Conservation (phyloP, 2,329 filamentous ascomycete species). For the Hypocrella siamensis region DNA sequence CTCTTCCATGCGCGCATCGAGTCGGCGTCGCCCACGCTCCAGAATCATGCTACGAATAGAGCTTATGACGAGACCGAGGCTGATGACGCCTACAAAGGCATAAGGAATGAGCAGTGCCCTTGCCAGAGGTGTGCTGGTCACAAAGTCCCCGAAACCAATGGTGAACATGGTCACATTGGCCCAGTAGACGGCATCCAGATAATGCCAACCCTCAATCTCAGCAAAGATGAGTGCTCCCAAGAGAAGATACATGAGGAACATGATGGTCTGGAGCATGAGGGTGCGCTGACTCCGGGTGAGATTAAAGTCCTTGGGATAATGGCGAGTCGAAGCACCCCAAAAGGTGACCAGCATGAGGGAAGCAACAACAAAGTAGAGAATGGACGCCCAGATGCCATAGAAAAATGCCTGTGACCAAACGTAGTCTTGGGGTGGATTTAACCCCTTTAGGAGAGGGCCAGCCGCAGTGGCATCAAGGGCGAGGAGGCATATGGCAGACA, state of each 20-base stretch:
- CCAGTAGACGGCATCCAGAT: constrained; percentile 67
- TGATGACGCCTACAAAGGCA: constrained; percentile 69
- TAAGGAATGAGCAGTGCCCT: constrained; percentile 69
- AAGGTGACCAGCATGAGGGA: constrained; percentile 67
- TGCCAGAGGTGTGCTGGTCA: constrained; percentile 34
- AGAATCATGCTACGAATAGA: constrained; percentile 56
- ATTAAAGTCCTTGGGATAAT: constrained; percentile 65
- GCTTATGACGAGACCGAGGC: constrained; percentile 67
- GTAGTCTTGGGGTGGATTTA: constrained; percentile 31
- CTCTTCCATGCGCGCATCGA: constrained; percentile 43
- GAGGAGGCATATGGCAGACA: constrained; percentile 48
- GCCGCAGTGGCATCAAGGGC: constrained; percentile 50
- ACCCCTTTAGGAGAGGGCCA: constrained; percentile 30
- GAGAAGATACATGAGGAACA: constrained; percentile 68
- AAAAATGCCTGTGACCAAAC: constrained; percentile 70
- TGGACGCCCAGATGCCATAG: constrained; percentile 68
- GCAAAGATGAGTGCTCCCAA: constrained; percentile 64
- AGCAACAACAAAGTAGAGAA: constrained; percentile 65
- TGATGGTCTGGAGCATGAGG: constrained; percentile 78
- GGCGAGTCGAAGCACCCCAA: constrained; percentile 50
- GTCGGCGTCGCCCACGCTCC: constrained; percentile 36
- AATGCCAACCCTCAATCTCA: constrained; percentile 56
- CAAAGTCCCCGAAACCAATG: constrained; percentile 44
- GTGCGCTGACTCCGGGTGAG: constrained; percentile 72
- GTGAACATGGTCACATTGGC: constrained; percentile 57